A percentile compares a stretch with the other conserved stretches of the same genome.
phyloP scores from a whole-genome alignment of 352 stramenopile species.

The Globisporangium acanthophoron region DNA sequence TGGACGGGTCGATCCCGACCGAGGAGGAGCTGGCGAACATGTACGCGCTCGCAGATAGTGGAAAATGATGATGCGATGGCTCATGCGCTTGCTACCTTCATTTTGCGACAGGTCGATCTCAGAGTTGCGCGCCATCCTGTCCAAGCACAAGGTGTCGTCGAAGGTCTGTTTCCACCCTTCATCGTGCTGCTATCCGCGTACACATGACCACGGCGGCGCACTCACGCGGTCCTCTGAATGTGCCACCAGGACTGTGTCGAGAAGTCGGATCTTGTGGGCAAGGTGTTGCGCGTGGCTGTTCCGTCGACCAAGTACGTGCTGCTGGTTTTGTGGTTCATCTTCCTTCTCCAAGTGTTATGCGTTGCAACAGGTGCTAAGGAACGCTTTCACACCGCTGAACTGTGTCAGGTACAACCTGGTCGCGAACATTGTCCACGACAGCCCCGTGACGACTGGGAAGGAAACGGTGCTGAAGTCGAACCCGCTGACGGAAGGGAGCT shows the following conservation, averaged over 20 bases:
- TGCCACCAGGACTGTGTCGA: slow-evolving; percentile 63
- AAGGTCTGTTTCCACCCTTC: slow-evolving; percentile 17
- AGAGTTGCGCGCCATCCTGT: slow-evolving; percentile 54
- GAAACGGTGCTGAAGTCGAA: slow-evolving; percentile 87
- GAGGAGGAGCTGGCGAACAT: slow-evolving; percentile 49
- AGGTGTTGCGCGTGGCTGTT: slow-evolving; percentile 38
- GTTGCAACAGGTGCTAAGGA: not conserved
- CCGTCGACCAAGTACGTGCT: slow-evolving; percentile 61
- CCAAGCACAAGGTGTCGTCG: slow-evolving; percentile 40
- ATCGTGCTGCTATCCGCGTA: not conserved
- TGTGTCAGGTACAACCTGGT: slow-evolving; percentile 96
- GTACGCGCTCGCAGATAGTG: slow-evolving; percentile 6
- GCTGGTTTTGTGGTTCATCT: not conserved
- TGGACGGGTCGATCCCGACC: slow-evolving; percentile 38
- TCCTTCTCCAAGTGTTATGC: too few species aligned
- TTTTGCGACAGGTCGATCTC: slow-evolving; percentile 38
- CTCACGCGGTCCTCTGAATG: not conserved
- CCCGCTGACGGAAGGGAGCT: slow-evolving; percentile 94
- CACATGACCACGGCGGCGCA: not conserved
- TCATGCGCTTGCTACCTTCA: not conserved
- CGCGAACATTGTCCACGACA: slow-evolving; percentile 97
- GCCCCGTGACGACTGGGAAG: slow-evolving; percentile 88
- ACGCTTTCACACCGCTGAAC: slow-evolving; percentile 4
- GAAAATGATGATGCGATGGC: not conserved
- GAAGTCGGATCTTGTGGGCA: slow-evolving; percentile 70